Evolutionary conservation across 2,329 filamentous ascomycete genomes (phyloP).

Genomic region (Piedraia hortae): DNA sequence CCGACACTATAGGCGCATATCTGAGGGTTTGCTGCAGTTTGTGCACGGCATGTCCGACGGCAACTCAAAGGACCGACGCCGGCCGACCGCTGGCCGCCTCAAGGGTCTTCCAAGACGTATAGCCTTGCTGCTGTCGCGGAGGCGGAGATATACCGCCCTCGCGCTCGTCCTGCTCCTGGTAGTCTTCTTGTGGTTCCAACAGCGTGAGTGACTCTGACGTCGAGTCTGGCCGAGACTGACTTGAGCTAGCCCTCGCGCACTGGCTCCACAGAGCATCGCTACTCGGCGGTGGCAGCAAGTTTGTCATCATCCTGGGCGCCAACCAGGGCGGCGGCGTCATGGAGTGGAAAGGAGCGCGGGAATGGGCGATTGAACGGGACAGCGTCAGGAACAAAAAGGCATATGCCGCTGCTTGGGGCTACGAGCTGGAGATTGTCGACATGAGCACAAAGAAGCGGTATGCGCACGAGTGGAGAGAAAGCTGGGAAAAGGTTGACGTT

Average conservation of each 20-base stretch:
- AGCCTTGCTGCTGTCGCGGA: slow-evolving; percentile 8
- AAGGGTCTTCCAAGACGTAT: slow-evolving; percentile 6
- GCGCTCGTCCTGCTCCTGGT: slow-evolving; percentile 6
- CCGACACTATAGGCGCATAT: slow-evolving; percentile 56
- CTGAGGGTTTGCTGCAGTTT: slow-evolving; percentile 51
- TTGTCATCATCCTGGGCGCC: slow-evolving; percentile 74
- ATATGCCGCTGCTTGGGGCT: slow-evolving; percentile 71
- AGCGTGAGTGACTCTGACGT: slow-evolving; percentile 4
- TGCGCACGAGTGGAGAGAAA: slow-evolving; percentile 95
- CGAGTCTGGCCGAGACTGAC: not conserved
- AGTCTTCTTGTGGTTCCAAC: slow-evolving; percentile 7
- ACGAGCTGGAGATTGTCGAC: slow-evolving; percentile 85
- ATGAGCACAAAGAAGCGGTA: slow-evolving; percentile 98
- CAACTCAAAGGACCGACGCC: no score
- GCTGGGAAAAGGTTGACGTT: slow-evolving; percentile 96
- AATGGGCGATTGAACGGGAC: slow-evolving; percentile 95
- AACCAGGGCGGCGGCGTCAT: slow-evolving; percentile 93
- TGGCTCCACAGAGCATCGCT: slow-evolving; percentile 42
- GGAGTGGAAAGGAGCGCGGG: slow-evolving; percentile 92
- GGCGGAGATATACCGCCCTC: slow-evolving; percentile 9
- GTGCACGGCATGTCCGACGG: slow-evolving; percentile 20
- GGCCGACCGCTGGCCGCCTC: no score
- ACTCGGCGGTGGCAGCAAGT: slow-evolving; percentile 67
- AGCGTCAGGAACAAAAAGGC: slow-evolving; percentile 85
- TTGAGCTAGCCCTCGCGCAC: slow-evolving; percentile 22